Evolutionary conservation across 2,329 filamentous ascomycete species (phyloP), one percentile per base, ranked within the genome.

Genomic region (Colletotrichum sp.): DNA sequence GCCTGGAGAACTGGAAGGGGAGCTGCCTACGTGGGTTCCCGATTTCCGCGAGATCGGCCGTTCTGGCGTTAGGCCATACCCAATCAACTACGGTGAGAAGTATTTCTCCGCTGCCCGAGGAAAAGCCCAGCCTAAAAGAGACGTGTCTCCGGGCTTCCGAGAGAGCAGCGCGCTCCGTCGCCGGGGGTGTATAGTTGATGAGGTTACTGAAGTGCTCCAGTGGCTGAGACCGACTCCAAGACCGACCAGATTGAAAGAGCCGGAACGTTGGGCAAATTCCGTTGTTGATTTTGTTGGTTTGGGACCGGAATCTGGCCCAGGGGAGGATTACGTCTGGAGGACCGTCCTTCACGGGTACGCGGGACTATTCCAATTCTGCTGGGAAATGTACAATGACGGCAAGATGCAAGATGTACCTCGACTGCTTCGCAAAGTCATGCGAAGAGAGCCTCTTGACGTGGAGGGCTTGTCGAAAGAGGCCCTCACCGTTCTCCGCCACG

Each of bases 11-110:
- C 30, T 1, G 15, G 57, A 1, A 24, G 60, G 21, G 8, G 36
- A 6, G 21, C 3, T 80, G 21, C 79, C 79, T 1, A 72, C 57
- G 3, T 79, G 78, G 79, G 78, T 78, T 28, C 71, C 76, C 3
- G 77, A 79, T 57, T 79, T 73, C 72, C 70, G 32, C 21, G 24
- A 61, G 13, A 57, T 78, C 3, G 73, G 74, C 5, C 16, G 30
- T 13, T 34, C 58, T 26, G 73, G 71, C 21, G 26, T 71, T 13
- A 34, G 18, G 7, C 21, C 64, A 18, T 77, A 34, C n/a, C 36
- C 9, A 8, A 67, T 64, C 5, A 28, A 66, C 26, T n/a, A 60
- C 58, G 16, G 16, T n/a, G 24, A n/a, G 8, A 36, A 16, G 10
- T 67, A 26, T 48, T 21, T 34, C n/a, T 48, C 55, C 36, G 38